Base-by-base conservation (phyloP, 2,329 filamentous ascomycete genomes). In the Chrysoporthe deuterocubensis region DNA sequence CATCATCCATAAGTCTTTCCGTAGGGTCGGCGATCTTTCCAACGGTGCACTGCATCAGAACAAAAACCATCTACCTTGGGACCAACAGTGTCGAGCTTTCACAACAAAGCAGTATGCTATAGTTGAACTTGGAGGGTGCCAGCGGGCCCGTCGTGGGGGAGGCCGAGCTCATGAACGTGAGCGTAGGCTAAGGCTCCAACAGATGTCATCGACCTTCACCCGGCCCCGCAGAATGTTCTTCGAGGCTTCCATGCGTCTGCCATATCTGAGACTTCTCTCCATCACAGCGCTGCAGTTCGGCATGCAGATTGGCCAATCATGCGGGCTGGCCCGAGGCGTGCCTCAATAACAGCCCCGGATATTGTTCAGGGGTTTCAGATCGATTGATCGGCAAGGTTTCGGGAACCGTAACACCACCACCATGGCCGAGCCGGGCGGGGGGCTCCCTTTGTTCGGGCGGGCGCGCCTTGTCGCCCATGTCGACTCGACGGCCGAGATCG, bases 391-490 rank as follows among this genome's bases (percentile, higher is more conserved):
- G 56, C 64, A 42, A 26, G 21, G 59, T 59, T 67, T 67, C 65
- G 65, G 65, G 54, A 40, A 44, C 65, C 65, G 65, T 67, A 58
- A 42, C 34, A 54, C 21, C 32, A 54, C 5, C 48, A 44, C 16
- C 37, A 54, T 40, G 18, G 54, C 32, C 46, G 48, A 44, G 16
- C 43, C 60, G 32, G 48, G 34, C 48, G 14, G 21, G 34, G 32
- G 21, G 56, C 56, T 58, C 50, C 50, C 11, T 54, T 54, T 34
- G 21, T 21, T 54, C 50, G 50, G 48, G 50, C 13, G 50, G 50
- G 26, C 50, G 50, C 21, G 50, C 37, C 18, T 42, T n/a, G 6
- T 40, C 18, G 9, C 21, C 40, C 57, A 34, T 18, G 11, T 37
- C 60, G 11, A 40, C n/a, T 40, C 16, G 14, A 16, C 34, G 54